Conservation (phyloP, 306 rosid genomes). For the Lithocarpus polystachyus region DNA sequence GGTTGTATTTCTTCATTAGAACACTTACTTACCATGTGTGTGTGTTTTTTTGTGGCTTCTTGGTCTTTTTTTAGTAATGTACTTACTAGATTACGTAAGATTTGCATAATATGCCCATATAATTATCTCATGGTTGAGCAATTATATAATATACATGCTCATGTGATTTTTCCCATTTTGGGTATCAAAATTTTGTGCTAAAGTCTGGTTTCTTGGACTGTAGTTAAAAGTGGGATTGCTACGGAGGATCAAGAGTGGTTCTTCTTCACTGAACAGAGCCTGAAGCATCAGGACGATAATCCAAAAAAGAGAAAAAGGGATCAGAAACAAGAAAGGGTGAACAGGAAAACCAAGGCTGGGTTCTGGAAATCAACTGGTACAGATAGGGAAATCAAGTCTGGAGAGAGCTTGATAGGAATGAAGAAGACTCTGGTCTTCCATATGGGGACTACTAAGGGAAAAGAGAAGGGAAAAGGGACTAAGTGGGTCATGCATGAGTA, state of each 20-base stretch:
- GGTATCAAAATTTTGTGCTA: background rate
- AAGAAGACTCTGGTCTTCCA: slow-evolving; percentile 91
- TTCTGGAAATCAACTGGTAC: slow-evolving; percentile 98
- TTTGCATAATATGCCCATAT: too few relatives aligned
- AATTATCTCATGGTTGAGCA: too few relatives aligned
- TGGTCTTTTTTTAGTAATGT: background rate
- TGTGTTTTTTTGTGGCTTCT: too few relatives aligned
- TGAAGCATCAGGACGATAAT: slow-evolving; percentile 69
- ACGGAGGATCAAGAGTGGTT: slow-evolving; percentile 93
- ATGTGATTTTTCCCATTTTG: background rate
- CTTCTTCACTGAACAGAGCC: slow-evolving; percentile 88
- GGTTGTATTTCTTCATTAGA: too few relatives aligned
- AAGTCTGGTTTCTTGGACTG: slow-evolving; percentile 1
- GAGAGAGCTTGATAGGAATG: slow-evolving; percentile 68
- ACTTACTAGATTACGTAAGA: background rate
- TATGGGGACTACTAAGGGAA: slow-evolving; percentile 80
- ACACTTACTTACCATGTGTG: too few relatives aligned
- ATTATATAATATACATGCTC: too few relatives aligned
- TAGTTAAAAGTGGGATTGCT: slow-evolving; percentile 64
- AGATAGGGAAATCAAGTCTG: slow-evolving; percentile 76
- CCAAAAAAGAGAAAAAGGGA: too few relatives aligned
- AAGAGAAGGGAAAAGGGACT: slow-evolving; percentile 49
- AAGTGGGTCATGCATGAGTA: slow-evolving; percentile 96
- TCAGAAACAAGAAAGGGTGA: slow-evolving; percentile 40
- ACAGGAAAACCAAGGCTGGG: slow-evolving; percentile 73